A percentile compares a stretch with the other conserved stretches of the same genome.
These are phyloP conservation scores for Ochetophila trinervis DNA, from an alignment of 306 rosid species.

Conservation along the genomic window DNA sequence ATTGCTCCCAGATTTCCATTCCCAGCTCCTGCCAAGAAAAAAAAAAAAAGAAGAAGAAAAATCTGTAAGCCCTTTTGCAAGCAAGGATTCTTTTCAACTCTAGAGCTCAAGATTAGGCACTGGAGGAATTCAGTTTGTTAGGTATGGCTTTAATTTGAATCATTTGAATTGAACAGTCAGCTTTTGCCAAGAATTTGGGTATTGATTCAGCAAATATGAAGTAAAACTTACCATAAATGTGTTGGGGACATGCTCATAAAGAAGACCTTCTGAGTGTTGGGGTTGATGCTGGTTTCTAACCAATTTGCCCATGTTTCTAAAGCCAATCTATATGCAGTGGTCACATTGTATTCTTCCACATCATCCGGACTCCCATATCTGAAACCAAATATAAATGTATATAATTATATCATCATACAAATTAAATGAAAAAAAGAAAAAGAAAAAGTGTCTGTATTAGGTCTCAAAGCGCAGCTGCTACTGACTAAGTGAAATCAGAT, in stretches of 20 bases:
- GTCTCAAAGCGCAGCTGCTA: too few relatives aligned
- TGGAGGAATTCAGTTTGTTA: too few relatives aligned
- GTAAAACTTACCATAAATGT: conserved; percentile 67
- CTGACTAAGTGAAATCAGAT: too few relatives aligned
- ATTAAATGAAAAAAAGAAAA: neutral
- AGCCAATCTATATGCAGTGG: conserved; percentile 76
- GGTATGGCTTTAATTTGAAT: too few relatives aligned
- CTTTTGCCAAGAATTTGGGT: neutral
- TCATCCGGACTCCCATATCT: conserved; percentile 60
- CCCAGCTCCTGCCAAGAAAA: conserved; percentile 73
- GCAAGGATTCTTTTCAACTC: neutral
- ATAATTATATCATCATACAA: too few relatives aligned
- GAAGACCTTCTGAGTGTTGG: conserved; percentile 58
- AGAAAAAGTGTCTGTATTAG: neutral
- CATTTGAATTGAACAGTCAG: too few relatives aligned
- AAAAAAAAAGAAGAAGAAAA: neutral
- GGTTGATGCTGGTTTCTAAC: conserved; percentile 64
- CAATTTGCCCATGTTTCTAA: conserved; percentile 85
- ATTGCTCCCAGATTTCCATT: conserved; percentile 73
- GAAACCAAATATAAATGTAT: too few relatives aligned
- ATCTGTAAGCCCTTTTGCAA: too few relatives aligned
- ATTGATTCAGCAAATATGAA: neutral
- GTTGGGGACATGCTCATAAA: conserved; percentile 96
- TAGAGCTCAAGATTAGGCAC: neutral
- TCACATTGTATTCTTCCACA: conserved; percentile 72